Percentiles rank a stretch among this genome's conserved stretches.
Evolutionary conservation across 139 green algal species (phyloP).

Genomic region (Chlorella sp.): DNA sequence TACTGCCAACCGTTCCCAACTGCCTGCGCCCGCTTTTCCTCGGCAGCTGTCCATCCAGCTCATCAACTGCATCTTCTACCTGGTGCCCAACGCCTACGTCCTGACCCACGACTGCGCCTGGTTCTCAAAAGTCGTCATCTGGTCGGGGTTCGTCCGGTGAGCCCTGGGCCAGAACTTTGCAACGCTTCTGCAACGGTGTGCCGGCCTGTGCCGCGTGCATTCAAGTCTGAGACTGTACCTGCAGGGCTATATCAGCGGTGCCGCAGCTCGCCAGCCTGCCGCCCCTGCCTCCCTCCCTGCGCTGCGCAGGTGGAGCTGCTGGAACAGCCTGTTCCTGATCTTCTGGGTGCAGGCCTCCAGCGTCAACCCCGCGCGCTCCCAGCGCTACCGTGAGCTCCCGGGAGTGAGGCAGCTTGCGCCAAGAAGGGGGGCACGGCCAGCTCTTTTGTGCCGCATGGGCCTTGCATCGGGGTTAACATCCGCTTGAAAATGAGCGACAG

Average conservation of each 20-base stretch:
- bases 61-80: slow-evolving; percentile 44
- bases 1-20: too few species aligned
- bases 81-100: slow-evolving; percentile 42
- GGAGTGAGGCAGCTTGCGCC: too few species aligned
- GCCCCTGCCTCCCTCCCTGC: background rate
- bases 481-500: too few species aligned
- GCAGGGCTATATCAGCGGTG: too few species aligned
- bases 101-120: slow-evolving; percentile 28
- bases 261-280: too few species aligned
- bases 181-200: too few species aligned
- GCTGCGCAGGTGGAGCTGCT: slow-evolving; percentile 30
- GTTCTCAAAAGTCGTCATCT: slow-evolving; percentile 29
- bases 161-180: background rate
- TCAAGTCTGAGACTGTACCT: too few species aligned
- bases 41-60: background rate
- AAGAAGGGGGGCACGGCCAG: too few species aligned
- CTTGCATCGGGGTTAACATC: too few species aligned
- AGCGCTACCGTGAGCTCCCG: slow-evolving; percentile 10
- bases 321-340: slow-evolving; percentile 49
- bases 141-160: slow-evolving; percentile 23
- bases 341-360: slow-evolving; percentile 36
- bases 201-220: too few species aligned
- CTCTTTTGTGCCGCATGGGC: too few species aligned
- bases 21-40: too few species aligned
- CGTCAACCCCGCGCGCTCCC: background rate